Evolutionary conservation across 805 yeast genomes (phyloP), one percentile per base, ranked within the genome.

Genomic region (Candida endomychidarum): DNA sequence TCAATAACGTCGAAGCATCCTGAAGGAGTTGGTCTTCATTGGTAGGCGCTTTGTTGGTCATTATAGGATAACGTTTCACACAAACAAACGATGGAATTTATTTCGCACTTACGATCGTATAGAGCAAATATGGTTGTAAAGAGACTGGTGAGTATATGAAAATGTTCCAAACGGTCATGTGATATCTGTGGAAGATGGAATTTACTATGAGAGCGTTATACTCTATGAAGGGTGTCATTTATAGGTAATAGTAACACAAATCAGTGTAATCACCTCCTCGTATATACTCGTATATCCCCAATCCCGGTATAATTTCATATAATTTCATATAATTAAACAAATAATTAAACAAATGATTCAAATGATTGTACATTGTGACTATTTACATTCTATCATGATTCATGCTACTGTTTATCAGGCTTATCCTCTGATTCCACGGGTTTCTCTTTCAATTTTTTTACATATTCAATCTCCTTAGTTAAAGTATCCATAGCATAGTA

Each of bases 401-500:
- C 29, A 22, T 34, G 29, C 26, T 31, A 20, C 17, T 20, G 22
- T 11, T 22, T 21, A 15, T 35, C 24, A 12, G 36, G n/a, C 19
- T 25, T 17, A 19, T 32, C 34, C 30, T 29, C 22, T 23, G 51
- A 4, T 20, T 19, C 17, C 8, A 21, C 35, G 2, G 24, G 14
- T 8, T 32, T 32, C 40, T 62, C 49, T 47, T 60, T 58, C 38
- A 65, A 37, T 50, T 74, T 76, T 48, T 78, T 75, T 42, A 76
- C 61, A 45, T 72, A 80, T 41, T 81, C 80, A 35, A 88, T 53
- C 60, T 93, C 98, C 56, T 80, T 78, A 60, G 83, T 81, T 50
- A 93, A 70, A 46, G 96, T 75, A 60, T 93, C 98, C 78, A 89
- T 86, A 17, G 99, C 97, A 62, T 96, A 78, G 63, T 79, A 89